Base-by-base conservation (phyloP, 2,329 filamentous ascomycete species). In the Microsporum audouinii region DNA sequence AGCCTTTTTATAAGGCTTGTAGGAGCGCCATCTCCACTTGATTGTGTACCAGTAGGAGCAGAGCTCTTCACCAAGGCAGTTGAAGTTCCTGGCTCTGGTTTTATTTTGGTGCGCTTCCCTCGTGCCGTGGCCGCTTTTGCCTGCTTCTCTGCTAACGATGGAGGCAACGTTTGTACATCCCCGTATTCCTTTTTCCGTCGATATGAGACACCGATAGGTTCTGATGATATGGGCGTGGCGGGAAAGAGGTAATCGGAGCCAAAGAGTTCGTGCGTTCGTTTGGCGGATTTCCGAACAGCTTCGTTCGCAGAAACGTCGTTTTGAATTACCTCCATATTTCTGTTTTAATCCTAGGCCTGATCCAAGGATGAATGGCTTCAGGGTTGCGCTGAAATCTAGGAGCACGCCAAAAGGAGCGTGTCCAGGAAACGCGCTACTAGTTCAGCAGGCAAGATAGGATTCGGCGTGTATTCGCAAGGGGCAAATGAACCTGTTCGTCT, bases 61-160 rank as follows among this genome's bases (percentile, higher is more conserved):
- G 70, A 64, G 67, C 75, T 63, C 71, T 75, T 73, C 71, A 78
- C 67, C 59, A 88, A 75, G 29, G 85, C 83, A 68, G 78, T 85
- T 59, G 78, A 75, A 51, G 70, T 85, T 65, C 82, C 82, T 67
- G 86, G 80, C 68, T 82, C 75, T 53, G 76, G 69, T 63, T 81
- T 79, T 17, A 76, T 73, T 72, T 83, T 84, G 39, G 80, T 77
- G 67, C 85, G 83, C 73, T 85, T 88, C 66, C 84, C 80, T 65
- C 85, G 80, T 63, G 82, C 80, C 6, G 80, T 81, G n/a, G 83
- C 77, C 41, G 82, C 81, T 68, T 79, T 83, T 12, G 88, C 86
- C 73, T 91, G 87, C 71, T 91, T 94, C 27, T 88, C 86, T 39
- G 88, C 88, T 23, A 96, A 80, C 1, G 84, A 84, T 27, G 87